Conservation (phyloP, 352 stramenopile species). For the Pythium pyrilobum region DNA sequence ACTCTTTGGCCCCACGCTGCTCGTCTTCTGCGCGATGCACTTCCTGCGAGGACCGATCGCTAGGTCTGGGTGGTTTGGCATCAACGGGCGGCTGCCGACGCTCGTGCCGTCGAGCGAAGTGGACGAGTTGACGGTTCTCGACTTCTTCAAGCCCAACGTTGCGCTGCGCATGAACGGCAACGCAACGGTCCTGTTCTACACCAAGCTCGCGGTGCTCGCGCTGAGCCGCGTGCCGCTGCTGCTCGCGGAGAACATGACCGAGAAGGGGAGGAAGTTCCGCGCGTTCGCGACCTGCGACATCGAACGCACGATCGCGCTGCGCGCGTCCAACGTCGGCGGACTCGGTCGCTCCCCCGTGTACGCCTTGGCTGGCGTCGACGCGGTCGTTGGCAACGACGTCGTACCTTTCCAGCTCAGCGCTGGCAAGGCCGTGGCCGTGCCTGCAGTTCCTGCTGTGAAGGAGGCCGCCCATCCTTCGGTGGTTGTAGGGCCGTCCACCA, state of each 20-base stretch:
- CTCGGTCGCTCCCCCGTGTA: constrained; percentile 13
- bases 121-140: constrained; percentile 9
- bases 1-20: constrained; percentile 26
- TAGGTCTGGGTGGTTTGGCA: not conserved
- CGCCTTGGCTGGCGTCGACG: not conserved
- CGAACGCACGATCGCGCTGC: constrained; percentile 21
- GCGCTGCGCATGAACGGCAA: constrained; percentile 29
- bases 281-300: constrained; percentile 3
- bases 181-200: constrained; percentile 8
- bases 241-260: constrained; percentile 7
- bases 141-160: constrained; percentile 26
- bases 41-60: constrained; percentile 18
- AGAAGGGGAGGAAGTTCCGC: not conserved
- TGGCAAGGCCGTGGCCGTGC: not conserved
- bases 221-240: constrained; percentile 23
- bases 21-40: constrained; percentile 20
- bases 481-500: too few relatives aligned
- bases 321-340: constrained; percentile 21
- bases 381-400: not conserved
- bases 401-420: too few relatives aligned
- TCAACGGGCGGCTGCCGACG: constrained; percentile 20
- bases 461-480: too few relatives aligned
- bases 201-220: constrained; percentile 20
- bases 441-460: too few relatives aligned
- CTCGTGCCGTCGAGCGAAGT: constrained; percentile 15